Evolutionary conservation across 202 grass and related monocot species (phyloP), one percentile per base, ranked within the genome.

Genomic region (Cymbopogon flexuosus): DNA sequence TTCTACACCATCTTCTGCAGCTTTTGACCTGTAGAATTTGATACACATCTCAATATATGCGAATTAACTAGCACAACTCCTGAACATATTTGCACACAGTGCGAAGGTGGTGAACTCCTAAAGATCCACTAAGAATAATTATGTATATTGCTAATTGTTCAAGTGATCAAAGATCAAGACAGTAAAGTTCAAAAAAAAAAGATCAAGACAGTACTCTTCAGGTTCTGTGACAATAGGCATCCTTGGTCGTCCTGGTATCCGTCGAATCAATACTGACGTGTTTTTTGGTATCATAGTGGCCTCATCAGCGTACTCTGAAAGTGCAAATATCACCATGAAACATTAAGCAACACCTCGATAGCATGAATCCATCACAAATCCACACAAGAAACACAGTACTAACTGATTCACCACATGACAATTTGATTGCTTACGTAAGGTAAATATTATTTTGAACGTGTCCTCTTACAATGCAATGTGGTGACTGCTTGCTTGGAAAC

Each of bases 241-340:
- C 85, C 96, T 86, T 80, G 96, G 90, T 14, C 87, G 83, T 74
- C 96, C 96, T 62, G 96, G 92, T 69, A 99, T 88, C 52, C 96
- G 90, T 51, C 92, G 96, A 93, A 99, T 96, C 84, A 99, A 88
- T 72, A 99, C 89, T 0, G 96, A 96, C 9, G 96, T 99, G 62
- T 96, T 99, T 90, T 93, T 99, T 43, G 92, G 92, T 88, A 99
- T 96, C 85, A 99, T 91, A 49, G 89, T 84, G 71, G 83, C 89
- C 86, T 99, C 96, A 76, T 96, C 92, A 86, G 84, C 88, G 80
- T 99, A 99, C 85, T 99, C 96, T 99, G 93, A 89, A 96, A 93
- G 59, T 68, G 45, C 76, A 86, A 90, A 87, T 46, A 33, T 27
- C 52, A 84, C 24, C 68, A 49, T 65, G 66, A 90, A 85, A 88